Conservation (phyloP, 1,284 basidiomycete genomes). For the Porogramme epimiltina region DNA sequence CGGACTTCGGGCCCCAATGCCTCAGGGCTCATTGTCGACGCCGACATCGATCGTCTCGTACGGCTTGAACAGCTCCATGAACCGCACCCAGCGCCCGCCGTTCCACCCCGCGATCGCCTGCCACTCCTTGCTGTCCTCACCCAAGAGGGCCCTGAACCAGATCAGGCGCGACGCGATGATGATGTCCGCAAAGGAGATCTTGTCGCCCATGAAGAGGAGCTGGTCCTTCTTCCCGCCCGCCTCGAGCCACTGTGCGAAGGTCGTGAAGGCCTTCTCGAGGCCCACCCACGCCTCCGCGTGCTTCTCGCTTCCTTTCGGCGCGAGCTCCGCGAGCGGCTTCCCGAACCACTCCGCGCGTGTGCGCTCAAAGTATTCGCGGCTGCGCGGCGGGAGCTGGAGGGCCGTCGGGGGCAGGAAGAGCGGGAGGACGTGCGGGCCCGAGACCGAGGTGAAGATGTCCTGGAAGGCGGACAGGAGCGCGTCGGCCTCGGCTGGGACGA, state of each 20-base stretch:
- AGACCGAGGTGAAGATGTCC: constrained; percentile 20
- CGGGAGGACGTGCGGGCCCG: constrained; percentile 1
- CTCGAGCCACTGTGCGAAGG: constrained; percentile 33
- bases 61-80: constrained; percentile 5
- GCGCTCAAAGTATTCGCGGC: constrained; percentile 39
- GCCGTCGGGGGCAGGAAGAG: constrained; percentile 21
- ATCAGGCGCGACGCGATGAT: constrained; percentile 31
- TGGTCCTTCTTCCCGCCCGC: constrained; percentile 19
- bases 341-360: constrained; percentile 38
- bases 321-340: constrained; percentile 36
- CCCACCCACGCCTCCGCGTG: constrained; percentile 33
- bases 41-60: constrained; percentile 15
- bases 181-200: constrained; percentile 40
- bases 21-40: constrained; percentile 7
- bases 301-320: constrained; percentile 25
- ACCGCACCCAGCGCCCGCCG: constrained; percentile 40
- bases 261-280: constrained; percentile 31
- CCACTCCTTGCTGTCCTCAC: constrained; percentile 43
- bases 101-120: constrained; percentile 36
- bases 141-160: constrained; percentile 29
- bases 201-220: constrained; percentile 28
- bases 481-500: constrained; percentile 26
- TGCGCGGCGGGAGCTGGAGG: constrained; percentile 30
- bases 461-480: constrained; percentile 37
- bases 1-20: constrained; percentile 33